These are phyloP conservation scores for Backusella parvicylindrica DNA, from an alignment of 192 early-diverging fungal genomes.

Conservation along the genomic window DNA sequence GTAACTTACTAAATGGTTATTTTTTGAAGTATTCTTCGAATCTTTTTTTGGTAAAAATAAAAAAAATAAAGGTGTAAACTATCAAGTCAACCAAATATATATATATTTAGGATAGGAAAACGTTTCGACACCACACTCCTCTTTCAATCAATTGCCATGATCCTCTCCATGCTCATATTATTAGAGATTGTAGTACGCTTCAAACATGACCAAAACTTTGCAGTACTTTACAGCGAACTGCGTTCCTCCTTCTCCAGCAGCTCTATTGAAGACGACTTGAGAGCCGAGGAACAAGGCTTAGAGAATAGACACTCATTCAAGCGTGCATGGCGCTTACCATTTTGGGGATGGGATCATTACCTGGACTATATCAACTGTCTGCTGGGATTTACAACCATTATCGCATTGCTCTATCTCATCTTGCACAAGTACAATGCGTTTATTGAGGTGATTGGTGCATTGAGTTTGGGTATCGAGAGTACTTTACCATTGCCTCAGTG, in stretches of 20 bases:
- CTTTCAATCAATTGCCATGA: conserved; percentile 55
- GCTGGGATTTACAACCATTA: conserved; percentile 14
- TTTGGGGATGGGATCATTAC: conserved; percentile 43
- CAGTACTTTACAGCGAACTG: not conserved
- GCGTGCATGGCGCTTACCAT: conserved; percentile 11
- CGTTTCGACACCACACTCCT: conserved; percentile 51
- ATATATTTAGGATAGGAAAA: conserved; percentile 32
- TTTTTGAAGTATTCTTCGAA: conserved; percentile 34
- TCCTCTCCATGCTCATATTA: conserved; percentile 45
- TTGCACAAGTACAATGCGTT: conserved; percentile 23
- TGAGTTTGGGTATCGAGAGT: conserved; percentile 50
- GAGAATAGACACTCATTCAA: not conserved
- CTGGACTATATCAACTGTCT: conserved; percentile 38
- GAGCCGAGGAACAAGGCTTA: conserved; percentile 6
- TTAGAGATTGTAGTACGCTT: conserved; percentile 44
- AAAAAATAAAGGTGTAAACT: no score
- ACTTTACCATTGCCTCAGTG: conserved; percentile 60
- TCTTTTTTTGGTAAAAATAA: conserved; percentile 40
- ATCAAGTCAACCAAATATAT: no score
- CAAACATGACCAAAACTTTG: conserved; percentile 21
- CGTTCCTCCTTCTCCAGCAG: not conserved
- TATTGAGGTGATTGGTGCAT: conserved; percentile 36
- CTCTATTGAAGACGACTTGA: conserved; percentile 6
- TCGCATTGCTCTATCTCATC: conserved; percentile 25
- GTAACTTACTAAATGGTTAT: not conserved